A percentile compares a stretch with the other conserved stretches of the same genome.
These are phyloP conservation scores for Ammopiptanthus mongolicus DNA, from an alignment of 306 rosid species.

Conservation along the genomic window DNA sequence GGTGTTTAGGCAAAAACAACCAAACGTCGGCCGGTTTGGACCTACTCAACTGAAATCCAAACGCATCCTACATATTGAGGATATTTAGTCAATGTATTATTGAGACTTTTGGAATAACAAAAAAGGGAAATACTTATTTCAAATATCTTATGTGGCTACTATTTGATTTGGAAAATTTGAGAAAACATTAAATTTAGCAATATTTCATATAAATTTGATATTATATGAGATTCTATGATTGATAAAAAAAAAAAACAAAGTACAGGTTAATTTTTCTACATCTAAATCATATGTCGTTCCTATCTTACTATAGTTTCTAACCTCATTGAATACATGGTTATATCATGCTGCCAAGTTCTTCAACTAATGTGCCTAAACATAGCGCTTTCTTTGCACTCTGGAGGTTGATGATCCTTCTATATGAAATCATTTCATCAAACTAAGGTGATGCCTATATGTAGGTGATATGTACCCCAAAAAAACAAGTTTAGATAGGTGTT, in stretches of 20 bases:
- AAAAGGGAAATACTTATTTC: too few relatives aligned
- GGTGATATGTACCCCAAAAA: not conserved
- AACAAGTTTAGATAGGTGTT: constrained; percentile 12
- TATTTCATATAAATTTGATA: not conserved
- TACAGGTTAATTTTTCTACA: not conserved
- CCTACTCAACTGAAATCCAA: too few relatives aligned
- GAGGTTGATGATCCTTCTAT: constrained; percentile 2
- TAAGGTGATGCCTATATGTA: constrained; percentile 7
- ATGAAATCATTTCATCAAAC: constrained; percentile 28
- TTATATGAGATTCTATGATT: not conserved
- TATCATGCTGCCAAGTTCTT: not conserved
- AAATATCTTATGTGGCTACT: too few relatives aligned
- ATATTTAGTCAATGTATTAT: too few relatives aligned
- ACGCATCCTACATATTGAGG: too few relatives aligned
- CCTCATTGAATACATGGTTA: not conserved
- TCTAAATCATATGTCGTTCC: not conserved
- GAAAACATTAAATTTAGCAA: too few relatives aligned
- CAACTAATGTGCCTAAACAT: constrained; percentile 7
- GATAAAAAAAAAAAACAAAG: not conserved
- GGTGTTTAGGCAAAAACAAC: too few relatives aligned
- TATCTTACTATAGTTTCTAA: not conserved
- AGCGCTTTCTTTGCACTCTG: not conserved
- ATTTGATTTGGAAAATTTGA: too few relatives aligned
- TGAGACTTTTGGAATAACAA: too few relatives aligned
- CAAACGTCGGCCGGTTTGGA: too few relatives aligned